Percentiles rank a stretch among this genome's conserved stretches.
phyloP scores from a whole-genome alignment of 768 basidiomycete genomes.

The Amanita molliuscula region DNA sequence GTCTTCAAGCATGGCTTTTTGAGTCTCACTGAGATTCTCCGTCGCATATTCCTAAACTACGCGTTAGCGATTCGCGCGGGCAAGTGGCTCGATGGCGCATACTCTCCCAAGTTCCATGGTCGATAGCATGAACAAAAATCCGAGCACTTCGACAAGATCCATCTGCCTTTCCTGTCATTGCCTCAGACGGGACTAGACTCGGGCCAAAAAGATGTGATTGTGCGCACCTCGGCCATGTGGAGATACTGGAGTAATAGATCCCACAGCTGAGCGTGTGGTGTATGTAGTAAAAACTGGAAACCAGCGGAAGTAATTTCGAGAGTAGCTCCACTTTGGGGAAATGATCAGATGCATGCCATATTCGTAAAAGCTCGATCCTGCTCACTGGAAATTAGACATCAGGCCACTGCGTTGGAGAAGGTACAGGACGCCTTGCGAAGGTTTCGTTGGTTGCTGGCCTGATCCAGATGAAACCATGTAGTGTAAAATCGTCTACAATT shows the following conservation, averaged over 20 bases:
- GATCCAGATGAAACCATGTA: conserved; percentile 95
- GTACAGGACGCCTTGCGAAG: conserved; percentile 76
- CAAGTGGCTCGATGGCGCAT: conserved; percentile 15
- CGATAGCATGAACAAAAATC: conserved; percentile 94
- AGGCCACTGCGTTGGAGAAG: conserved; percentile 78
- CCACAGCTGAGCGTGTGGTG: conserved; percentile 94
- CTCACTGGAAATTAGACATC: conserved; percentile 65
- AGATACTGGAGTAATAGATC: conserved; percentile 87
- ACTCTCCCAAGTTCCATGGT: conserved; percentile 93
- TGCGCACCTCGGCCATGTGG: conserved; percentile 66
- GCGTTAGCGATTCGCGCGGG: conserved; percentile 6
- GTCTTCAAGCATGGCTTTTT: conserved; percentile 83
- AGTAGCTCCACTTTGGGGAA: conserved; percentile 34
- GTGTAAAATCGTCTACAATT: conserved; percentile 78
- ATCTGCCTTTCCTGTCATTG: conserved; percentile 64
- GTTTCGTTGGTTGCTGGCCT: conserved; percentile 63
- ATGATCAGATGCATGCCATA: conserved; percentile 10
- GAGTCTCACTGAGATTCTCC: conserved; percentile 66
- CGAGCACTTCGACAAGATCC: conserved; percentile 89
- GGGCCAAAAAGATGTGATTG: conserved; percentile 7
- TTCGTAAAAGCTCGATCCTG: conserved; percentile 5
- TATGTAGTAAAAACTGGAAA: conserved; percentile 93
- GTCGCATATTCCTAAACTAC: conserved; percentile 75
- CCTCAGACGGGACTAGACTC: conserved; percentile 10
- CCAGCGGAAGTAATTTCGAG: conserved; percentile 87